A percentile compares a stretch with the other conserved stretches of the same genome.
Evolutionary conservation across 371 early-diverging fungal genomes (phyloP).

Genomic region (Mortierella sp.): DNA sequence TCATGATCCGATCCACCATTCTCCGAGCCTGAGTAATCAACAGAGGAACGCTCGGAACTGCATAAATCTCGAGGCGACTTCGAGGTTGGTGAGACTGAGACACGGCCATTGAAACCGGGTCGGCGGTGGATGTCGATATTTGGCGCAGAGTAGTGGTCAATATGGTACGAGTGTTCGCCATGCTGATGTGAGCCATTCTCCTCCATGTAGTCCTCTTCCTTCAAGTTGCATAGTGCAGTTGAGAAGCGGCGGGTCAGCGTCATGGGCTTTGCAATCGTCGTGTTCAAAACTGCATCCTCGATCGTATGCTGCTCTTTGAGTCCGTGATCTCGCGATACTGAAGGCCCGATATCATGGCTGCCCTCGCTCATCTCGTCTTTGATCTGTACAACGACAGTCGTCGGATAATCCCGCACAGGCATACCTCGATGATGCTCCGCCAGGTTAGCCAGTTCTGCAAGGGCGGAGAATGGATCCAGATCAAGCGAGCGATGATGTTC

Average conservation of each 20-base stretch:
- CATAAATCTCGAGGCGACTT: neutral
- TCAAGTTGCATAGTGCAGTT: conserved; percentile 24
- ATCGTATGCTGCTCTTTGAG: neutral
- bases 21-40: conserved; percentile 27
- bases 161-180: conserved; percentile 16
- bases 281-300: conserved; percentile 22
- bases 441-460: conserved; percentile 43
- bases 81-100: neutral
- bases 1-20: conserved; percentile 29
- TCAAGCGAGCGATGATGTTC: conserved; percentile 35
- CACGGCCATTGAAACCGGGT: neutral
- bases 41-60: conserved; percentile 27
- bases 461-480: conserved; percentile 33
- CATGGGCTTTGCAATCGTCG: conserved; percentile 12
- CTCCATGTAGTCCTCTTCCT: conserved; percentile 33
- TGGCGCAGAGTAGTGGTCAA: conserved; percentile 9
- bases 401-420: conserved; percentile 8
- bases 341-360: neutral
- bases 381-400: conserved; percentile 31
- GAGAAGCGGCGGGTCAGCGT: conserved; percentile 32
- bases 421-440: conserved; percentile 43
- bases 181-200: conserved; percentile 2
- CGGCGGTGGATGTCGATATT: conserved; percentile 2
- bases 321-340: neutral
- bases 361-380: conserved; percentile 12